These are phyloP conservation scores for Myrica gale DNA, from an alignment of 306 rosid genomes.

Conservation along the genomic window DNA sequence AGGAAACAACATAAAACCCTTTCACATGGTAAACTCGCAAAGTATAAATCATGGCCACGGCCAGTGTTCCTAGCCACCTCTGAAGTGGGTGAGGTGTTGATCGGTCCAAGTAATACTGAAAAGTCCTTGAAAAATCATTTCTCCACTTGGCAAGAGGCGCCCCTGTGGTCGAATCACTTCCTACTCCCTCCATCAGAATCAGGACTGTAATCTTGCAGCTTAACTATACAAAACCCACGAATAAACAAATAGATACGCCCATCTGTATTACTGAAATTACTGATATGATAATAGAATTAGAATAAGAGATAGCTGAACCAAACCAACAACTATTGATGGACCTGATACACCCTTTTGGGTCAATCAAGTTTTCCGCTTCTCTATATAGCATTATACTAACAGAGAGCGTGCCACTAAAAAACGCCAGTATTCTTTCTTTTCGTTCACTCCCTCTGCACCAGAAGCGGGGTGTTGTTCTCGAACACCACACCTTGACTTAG, in stretches of 20 bases:
- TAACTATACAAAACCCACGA: neutral
- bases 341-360: neutral
- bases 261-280: neutral
- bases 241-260: neutral
- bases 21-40: constrained; percentile 12
- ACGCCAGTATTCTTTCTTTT: neutral
- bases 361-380: neutral
- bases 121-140: neutral
- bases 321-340: neutral
- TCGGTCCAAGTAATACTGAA: constrained; percentile 13
- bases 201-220: neutral
- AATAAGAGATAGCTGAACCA: neutral
- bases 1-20: constrained; percentile 24
- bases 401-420: neutral
- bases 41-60: neutral
- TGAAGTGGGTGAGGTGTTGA: constrained; percentile 30
- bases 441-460: neutral
- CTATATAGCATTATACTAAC: neutral
- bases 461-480: too few species aligned
- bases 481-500: neutral
- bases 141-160: constrained; percentile 9
- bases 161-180: neutral
- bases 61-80: constrained; percentile 41
- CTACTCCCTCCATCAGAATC: constrained; percentile 13
- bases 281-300: neutral